Percentiles rank a stretch among this genome's conserved stretches.
These are phyloP conservation scores for Metarhizium guizhouense DNA, from an alignment of 2,329 filamentous ascomycete genomes.

Conservation along the genomic window DNA sequence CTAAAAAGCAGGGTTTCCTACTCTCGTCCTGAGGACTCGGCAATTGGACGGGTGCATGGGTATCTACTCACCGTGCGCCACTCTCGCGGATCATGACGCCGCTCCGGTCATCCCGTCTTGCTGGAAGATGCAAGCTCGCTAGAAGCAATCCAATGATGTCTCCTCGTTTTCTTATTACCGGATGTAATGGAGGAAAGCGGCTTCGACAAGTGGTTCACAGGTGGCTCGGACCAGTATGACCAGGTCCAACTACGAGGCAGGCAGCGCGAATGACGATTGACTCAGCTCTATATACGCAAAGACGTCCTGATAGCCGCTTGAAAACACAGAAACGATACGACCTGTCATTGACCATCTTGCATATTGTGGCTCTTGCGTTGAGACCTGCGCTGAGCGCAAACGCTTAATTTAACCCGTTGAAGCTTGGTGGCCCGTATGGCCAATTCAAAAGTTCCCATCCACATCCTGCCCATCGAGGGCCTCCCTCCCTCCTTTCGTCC, in stretches of 20 bases:
- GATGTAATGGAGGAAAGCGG: not conserved
- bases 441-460: not conserved
- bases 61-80: not conserved
- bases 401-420: not conserved
- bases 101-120: not conserved
- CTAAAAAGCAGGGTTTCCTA: too few relatives aligned
- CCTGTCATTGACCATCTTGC: not conserved
- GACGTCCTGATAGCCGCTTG: too few relatives aligned
- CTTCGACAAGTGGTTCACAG: not conserved
- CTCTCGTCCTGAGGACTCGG: not conserved
- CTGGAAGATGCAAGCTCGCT: conserved; percentile 7
- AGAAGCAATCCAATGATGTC: conserved; percentile 6
- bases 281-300: too few relatives aligned
- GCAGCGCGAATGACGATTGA: not conserved
- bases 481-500: not conserved
- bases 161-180: not conserved
- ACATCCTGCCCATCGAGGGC: not conserved
- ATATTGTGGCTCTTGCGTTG: not conserved
- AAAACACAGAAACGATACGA: too few relatives aligned
- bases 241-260: not conserved
- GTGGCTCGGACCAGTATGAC: not conserved
- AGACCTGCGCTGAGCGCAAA: not conserved
- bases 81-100: not conserved
- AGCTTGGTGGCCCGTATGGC: not conserved
- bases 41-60: not conserved